phyloP scores from a whole-genome alignment of 495 filamentous ascomycete species.

The Bathelium albidoporum region DNA sequence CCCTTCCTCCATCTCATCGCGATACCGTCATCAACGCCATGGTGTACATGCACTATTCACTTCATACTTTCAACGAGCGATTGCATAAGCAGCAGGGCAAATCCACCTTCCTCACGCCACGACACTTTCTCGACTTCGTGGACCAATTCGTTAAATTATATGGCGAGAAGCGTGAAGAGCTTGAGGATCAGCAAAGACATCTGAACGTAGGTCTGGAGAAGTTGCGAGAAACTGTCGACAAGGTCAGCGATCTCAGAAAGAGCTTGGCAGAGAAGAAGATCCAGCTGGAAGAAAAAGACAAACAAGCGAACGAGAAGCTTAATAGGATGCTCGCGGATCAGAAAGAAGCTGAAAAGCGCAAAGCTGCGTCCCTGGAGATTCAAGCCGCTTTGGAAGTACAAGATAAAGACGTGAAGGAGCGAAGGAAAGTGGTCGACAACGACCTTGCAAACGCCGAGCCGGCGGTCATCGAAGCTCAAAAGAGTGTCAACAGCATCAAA shows the following conservation, averaged over 20 bases:
- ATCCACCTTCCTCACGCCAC: conserved; percentile 83
- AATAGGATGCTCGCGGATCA: conserved; percentile 96
- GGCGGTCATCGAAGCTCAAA: conserved; percentile 82
- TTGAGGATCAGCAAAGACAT: conserved; percentile 97
- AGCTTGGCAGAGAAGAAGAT: conserved; percentile 89
- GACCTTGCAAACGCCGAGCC: conserved; percentile 90
- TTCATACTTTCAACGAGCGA: conserved; percentile 80
- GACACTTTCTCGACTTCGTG: conserved; percentile 97
- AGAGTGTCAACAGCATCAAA: conserved; percentile 96
- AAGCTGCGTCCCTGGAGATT: conserved; percentile 76
- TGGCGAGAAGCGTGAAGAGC: conserved; percentile 94
- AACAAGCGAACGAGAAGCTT: conserved; percentile 92
- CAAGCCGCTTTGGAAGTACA: conserved; percentile 79
- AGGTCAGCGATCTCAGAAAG: conserved; percentile 80
- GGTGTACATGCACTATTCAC: conserved; percentile 95
- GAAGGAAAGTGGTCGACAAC: conserved; percentile 72
- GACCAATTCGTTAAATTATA: conserved; percentile 95
- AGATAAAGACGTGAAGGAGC: conserved; percentile 74
- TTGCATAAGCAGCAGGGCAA: conserved; percentile 84
- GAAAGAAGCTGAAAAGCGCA: conserved; percentile 86
- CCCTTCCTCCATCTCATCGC: conserved; percentile 75
- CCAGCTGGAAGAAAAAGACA: conserved; percentile 86
- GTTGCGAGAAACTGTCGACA: conserved; percentile 93
- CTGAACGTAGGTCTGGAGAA: conserved; percentile 97
- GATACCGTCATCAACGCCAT: conserved; percentile 91